Conservation (phyloP, 176 grass and related monocot genomes). For the Puccinellia tenuiflora region DNA sequence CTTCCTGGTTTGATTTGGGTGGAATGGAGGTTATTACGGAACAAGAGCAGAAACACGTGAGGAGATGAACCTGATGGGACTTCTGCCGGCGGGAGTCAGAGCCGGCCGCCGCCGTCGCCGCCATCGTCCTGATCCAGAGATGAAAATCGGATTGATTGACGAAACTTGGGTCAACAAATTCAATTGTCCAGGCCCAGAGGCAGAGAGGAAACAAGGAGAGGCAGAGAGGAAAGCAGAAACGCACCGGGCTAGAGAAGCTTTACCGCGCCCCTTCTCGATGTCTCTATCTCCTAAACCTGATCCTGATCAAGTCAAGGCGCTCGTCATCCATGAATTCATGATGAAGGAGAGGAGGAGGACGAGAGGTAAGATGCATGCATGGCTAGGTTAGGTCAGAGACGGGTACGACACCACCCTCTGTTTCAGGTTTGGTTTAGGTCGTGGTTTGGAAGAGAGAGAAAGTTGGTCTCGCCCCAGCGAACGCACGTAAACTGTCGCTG, state of each 20-base stretch:
- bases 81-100: slow-evolving; percentile 20
- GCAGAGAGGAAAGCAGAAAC: not conserved
- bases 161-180: no score
- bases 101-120: not conserved
- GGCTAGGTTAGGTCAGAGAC: slow-evolving; percentile 12
- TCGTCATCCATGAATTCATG: not conserved
- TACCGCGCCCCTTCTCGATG: not conserved
- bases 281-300: not conserved
- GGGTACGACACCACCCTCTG: not conserved
- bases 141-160: no score
- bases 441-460: not conserved
- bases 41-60: not conserved
- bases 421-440: not conserved
- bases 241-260: not conserved
- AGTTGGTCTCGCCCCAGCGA: not conserved
- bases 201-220: not conserved
- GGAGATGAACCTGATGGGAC: not conserved
- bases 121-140: slow-evolving; percentile 21
- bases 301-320: not conserved
- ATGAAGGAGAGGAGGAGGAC: not conserved
- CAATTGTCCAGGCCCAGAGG: not conserved
- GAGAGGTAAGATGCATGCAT: not conserved
- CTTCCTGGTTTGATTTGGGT: not conserved
- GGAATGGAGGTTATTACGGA: not conserved
- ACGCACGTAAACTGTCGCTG: not conserved